A percentile compares a stretch with the other conserved stretches of the same genome.
phyloP scores from a whole-genome alignment of 805 yeast genomes.

The Candida golubevii region DNA sequence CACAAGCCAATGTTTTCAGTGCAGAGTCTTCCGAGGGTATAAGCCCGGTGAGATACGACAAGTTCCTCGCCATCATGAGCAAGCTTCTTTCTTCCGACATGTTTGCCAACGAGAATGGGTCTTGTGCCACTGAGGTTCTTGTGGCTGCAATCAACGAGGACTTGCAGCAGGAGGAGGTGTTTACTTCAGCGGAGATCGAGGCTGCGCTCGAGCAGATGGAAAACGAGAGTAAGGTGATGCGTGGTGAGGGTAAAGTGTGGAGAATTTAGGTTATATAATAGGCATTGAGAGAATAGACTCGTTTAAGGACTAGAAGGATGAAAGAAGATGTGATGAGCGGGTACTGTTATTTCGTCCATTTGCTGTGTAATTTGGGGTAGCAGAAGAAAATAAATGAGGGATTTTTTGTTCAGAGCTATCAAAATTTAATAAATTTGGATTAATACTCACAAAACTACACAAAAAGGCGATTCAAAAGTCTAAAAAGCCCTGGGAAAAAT shows the following conservation, averaged over 20 bases:
- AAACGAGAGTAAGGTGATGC: conserved; percentile 33
- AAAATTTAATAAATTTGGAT: too few species aligned
- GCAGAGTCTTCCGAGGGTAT: conserved; percentile 17
- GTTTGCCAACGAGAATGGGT: conserved; percentile 28
- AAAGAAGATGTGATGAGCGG: too few species aligned
- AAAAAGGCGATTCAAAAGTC: too few species aligned
- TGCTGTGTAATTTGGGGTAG: too few species aligned
- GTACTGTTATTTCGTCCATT: too few species aligned
- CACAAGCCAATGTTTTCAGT: conserved; percentile 16
- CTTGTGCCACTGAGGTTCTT: conserved; percentile 32
- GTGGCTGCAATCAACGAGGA: conserved; percentile 30
- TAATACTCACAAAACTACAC: too few species aligned
- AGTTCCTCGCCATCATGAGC: conserved; percentile 30
- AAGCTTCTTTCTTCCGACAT: conserved; percentile 29
- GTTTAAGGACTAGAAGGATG: too few species aligned
- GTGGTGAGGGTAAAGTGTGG: conserved; percentile 39
- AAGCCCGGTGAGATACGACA: conserved; percentile 30
- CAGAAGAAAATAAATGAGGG: too few species aligned
- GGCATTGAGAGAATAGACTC: background rate
- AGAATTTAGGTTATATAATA: background rate
- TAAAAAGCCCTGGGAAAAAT: too few species aligned
- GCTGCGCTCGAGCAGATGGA: conserved; percentile 32
- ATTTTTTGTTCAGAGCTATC: too few species aligned
- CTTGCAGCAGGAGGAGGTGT: conserved; percentile 38
- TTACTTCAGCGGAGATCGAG: conserved; percentile 26